A percentile compares a stretch with the other conserved stretches of the same genome.
Evolutionary conservation across 2,329 filamentous ascomycete species (phyloP).

Genomic region (Rhinocladiella mackenziei): DNA sequence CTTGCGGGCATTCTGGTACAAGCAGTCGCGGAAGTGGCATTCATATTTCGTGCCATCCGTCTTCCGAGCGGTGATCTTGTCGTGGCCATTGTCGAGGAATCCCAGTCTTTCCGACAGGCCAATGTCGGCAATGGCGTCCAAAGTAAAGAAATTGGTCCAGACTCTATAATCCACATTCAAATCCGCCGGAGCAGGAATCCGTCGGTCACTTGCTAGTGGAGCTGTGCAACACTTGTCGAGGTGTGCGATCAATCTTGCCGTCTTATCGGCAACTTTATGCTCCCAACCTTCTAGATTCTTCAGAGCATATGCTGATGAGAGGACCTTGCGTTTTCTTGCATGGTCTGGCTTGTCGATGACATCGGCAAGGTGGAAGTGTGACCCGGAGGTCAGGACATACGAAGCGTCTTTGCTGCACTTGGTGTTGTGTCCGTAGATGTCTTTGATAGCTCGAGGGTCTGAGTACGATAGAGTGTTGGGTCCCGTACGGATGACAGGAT

Average conservation of each 20-base stretch:
- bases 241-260: conserved; percentile 10
- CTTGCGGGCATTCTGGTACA: conserved; percentile 50
- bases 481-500: conserved; percentile 35
- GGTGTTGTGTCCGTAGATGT: conserved; percentile 40
- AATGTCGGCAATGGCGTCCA: conserved; percentile 57
- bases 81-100: conserved; percentile 50
- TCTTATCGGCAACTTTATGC: conserved; percentile 38
- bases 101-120: conserved; percentile 44
- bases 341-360: conserved; percentile 40
- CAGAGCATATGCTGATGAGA: conserved; percentile 39
- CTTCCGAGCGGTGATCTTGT: conserved; percentile 42
- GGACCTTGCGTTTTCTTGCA: conserved; percentile 38
- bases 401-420: conserved; percentile 29
- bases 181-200: conserved; percentile 31
- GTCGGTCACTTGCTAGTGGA: conserved; percentile 6
- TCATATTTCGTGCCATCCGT: conserved; percentile 42
- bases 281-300: conserved; percentile 42
- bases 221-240: conserved; percentile 36
- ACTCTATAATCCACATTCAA: conserved; percentile 49
- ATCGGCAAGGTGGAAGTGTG: conserved; percentile 29
- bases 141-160: conserved; percentile 55
- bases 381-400: conserved; percentile 7
- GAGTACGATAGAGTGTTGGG: conserved; percentile 12
- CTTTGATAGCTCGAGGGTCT: conserved; percentile 26
- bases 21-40: conserved; percentile 48